Conservation (phyloP, 73 alveolate genomes). For the Symbiodinium natans region DNA sequence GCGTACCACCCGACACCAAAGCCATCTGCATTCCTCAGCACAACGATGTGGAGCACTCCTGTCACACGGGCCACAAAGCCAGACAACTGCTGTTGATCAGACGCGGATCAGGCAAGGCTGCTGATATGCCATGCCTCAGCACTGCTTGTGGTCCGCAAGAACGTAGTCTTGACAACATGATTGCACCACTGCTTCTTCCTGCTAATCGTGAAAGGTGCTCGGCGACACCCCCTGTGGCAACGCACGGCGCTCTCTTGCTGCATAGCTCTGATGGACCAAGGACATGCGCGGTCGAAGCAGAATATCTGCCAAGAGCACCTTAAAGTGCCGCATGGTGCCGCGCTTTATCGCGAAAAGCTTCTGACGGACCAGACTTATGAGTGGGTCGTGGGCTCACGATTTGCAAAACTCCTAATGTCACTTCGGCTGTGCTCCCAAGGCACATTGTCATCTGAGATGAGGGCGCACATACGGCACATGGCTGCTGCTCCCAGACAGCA, state of each 20-base stretch:
- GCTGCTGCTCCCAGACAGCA: slow-evolving; percentile 21
- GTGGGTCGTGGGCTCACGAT: no score
- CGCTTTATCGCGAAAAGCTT: neutral
- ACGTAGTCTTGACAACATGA: no score
- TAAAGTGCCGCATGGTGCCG: neutral
- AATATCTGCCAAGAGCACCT: slow-evolving; percentile 69
- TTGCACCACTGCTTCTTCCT: no score
- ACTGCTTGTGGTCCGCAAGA: neutral
- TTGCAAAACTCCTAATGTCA: no score
- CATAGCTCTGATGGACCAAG: slow-evolving; percentile 75
- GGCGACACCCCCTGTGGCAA: slow-evolving; percentile 87
- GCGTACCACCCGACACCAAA: slow-evolving; percentile 94
- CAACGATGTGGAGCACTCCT: no score
- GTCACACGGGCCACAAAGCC: no score
- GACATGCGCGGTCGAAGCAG: slow-evolving; percentile 82
- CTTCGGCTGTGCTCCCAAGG: neutral
- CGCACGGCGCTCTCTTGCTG: slow-evolving; percentile 89
- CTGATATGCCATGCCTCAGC: slow-evolving; percentile 76
- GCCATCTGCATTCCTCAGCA: slow-evolving; percentile 79
- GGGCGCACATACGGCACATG: slow-evolving; percentile 92
- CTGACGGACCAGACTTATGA: neutral
- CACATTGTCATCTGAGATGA: slow-evolving; percentile 69
- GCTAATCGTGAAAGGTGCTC: neutral
- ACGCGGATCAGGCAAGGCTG: slow-evolving; percentile 69
- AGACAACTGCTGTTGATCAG: neutral